A percentile compares a stretch with the other conserved stretches of the same genome.
Conservation (phyloP, 129 eudicot genomes). For the Chrysanthemum seticuspe region DNA sequence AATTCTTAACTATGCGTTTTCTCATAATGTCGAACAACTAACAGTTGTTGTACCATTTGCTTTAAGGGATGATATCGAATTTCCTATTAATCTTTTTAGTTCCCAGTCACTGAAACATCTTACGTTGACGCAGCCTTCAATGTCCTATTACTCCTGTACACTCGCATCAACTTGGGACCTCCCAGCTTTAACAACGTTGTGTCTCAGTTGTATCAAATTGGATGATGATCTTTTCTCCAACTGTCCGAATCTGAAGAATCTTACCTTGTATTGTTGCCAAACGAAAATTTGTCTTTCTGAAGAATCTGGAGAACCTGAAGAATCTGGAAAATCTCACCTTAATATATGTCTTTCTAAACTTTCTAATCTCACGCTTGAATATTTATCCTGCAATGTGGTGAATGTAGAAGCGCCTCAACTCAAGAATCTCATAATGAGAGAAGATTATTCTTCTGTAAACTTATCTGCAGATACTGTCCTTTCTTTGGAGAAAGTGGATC, state of each 20-base stretch:
- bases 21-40: not conserved
- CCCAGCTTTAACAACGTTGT: not conserved
- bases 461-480: no score
- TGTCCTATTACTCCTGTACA: not conserved
- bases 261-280: not conserved
- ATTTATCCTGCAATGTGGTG: no score
- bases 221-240: not conserved
- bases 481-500: no score
- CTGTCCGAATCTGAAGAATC: not conserved
- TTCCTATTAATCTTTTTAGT: not conserved
- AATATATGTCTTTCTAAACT: no score
- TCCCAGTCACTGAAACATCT: not conserved
- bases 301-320: no score
- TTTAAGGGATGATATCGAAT: no score
- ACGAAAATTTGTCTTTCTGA: no score
- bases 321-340: no score
- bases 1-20: not conserved
- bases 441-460: no score
- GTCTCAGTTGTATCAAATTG: not conserved
- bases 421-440: no score
- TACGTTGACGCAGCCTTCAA: not conserved
- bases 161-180: not conserved
- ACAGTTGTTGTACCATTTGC: not conserved
- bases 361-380: no score
- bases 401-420: no score